Conservation (phyloP, 1,139 yeast genomes). For the Diutina pseudorugosa region DNA sequence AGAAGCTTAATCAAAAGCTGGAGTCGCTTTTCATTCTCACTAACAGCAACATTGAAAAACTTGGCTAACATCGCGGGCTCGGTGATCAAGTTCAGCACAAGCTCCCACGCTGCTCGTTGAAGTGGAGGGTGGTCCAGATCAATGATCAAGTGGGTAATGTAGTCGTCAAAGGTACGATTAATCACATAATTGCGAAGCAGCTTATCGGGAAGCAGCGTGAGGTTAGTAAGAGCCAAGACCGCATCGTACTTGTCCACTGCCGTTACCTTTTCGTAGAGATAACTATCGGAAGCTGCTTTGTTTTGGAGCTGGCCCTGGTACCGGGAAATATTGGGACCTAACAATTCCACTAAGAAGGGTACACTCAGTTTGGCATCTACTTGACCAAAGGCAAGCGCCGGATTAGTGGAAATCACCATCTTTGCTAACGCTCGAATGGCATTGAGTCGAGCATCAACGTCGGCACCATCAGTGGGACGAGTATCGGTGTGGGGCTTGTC, state of each 20-base stretch:
- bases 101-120: conserved; percentile 36
- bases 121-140: conserved; percentile 24
- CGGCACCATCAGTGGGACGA: conserved; percentile 10
- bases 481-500: conserved; percentile 11
- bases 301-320: conserved; percentile 10
- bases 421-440: conserved; percentile 29
- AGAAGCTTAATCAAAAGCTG: conserved; percentile 26
- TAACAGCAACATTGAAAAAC: conserved; percentile 32
- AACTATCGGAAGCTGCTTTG: conserved; percentile 5
- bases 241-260: conserved; percentile 30
- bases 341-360: conserved; percentile 36
- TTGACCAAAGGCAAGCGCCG: conserved; percentile 25
- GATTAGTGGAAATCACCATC: conserved; percentile 31
- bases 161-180: conserved; percentile 20
- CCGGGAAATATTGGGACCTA: conserved; percentile 21
- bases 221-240: conserved; percentile 36
- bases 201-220: conserved; percentile 18
- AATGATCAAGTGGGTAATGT: conserved; percentile 24
- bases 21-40: conserved; percentile 16
- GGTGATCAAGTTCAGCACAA: conserved; percentile 31
- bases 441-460: conserved; percentile 14
- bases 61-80: conserved; percentile 35
- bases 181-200: conserved; percentile 22
- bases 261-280: conserved; percentile 16
- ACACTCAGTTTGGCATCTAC: conserved; percentile 27